Evolutionary conservation across 1,284 basidiomycete genomes (phyloP), one percentile per base, ranked within the genome.

Genomic region (Heterobasidion parviporum): DNA sequence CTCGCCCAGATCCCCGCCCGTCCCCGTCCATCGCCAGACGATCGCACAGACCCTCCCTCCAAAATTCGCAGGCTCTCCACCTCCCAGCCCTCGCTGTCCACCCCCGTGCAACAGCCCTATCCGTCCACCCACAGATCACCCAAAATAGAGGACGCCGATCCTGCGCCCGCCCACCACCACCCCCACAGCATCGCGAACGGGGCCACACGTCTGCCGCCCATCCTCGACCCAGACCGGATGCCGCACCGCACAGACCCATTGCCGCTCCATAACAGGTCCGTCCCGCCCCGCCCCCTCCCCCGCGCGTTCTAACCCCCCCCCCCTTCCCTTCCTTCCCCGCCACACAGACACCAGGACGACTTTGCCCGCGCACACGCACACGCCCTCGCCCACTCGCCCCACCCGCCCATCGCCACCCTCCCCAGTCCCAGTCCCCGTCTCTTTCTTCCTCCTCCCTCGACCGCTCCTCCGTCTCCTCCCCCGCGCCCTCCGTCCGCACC

Each of bases 381-480:
- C 61, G 68, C 72, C 61, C 75, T 73, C 68, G 72, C 71, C 55
- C 71, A 73, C 52, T 74, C 77, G 34, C 78, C 76, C 48, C 80
- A 81, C 8, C 78, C 80, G 1, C 79, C 81, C 58, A 80, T 83
- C 65, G 71, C 76, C 41, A 78, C 76, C 54, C 68, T 82, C 55
- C 70, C 52, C 80, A 84, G 63, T 85, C 84, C 0, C 80, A 84
- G 63, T 85, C 84, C 0, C 83, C 84, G 46, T 80, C 82, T 7
- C 70, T 81, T 49, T 84, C 82, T 10, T 75, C 78, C 36, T 77
- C 78, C 50, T 80, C 82, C 3, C 71, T 79, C 51, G 80, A 82
- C 70, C 76, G 78, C 56, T 80, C 81, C 18, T 77, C 80, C 43
- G 77, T 80, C 51, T 77, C 77, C 47, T 82, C 83, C 1, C 81